Evolutionary conservation across 176 grass and related monocot species (phyloP), one percentile per base, ranked within the genome.

Genomic region (Coix lacrymajobi): DNA sequence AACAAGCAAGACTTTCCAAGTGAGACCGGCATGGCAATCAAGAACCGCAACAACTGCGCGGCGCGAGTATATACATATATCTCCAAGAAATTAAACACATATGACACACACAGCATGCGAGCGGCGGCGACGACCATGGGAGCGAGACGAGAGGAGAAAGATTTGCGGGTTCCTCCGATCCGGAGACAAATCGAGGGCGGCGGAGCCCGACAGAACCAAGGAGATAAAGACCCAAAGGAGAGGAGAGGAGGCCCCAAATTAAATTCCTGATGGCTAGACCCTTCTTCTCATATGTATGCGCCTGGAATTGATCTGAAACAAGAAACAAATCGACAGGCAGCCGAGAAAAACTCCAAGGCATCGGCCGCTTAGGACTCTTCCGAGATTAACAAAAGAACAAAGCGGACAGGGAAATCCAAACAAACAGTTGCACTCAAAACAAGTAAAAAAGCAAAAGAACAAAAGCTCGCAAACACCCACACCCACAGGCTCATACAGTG

Each of bases 351-450:
- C 88, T 92, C 83, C 90, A 85, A 89, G 72, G 87, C 82, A 79
- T 78, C 83, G n/a, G 79, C 79, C 73, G 83, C 85, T 86, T 66
- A 83, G 74, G 84, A 76, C 79, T 89, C 92, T 87, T 94, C 89
- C 89, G 87, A 82, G 83, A 91, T 87, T 82, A 92, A 88, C 83
- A 93, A 88, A 93, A 91, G 83, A 91, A 91, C 89, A 99, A 97
- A 93, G 85, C 16, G 79, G 86, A 87, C 85, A 87, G 85, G 78
- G 90, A 93, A 93, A 95, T 93, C 92, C 90, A 93, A 95, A 93
- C 90, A 78, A 95, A 91, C 86, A 93, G 88, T 98, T 93, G 90
- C 92, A 91, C 90, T 93, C 92, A 89, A 89, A 91, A 90, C 92
- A 90, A 92, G 88, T 88, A 92, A 91, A 95, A 87, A 94, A 86